These are phyloP conservation scores for Pyrus bretschneideri DNA, from an alignment of 306 rosid genomes.

Conservation along the genomic window DNA sequence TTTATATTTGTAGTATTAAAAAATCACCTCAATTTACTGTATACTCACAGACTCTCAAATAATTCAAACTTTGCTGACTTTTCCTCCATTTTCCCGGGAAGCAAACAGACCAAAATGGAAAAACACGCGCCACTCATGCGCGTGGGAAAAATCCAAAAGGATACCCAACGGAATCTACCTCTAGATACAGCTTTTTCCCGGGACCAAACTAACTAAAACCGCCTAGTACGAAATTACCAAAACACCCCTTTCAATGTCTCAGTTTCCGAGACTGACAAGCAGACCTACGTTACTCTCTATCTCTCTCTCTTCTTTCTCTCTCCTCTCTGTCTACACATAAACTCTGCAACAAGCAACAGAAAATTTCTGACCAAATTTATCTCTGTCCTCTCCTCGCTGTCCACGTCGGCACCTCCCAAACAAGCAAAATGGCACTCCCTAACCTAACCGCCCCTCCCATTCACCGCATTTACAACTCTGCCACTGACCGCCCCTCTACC, in stretches of 20 bases:
- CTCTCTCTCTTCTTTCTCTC: background rate
- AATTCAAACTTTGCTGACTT: background rate
- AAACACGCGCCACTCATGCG: background rate
- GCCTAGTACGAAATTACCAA: background rate
- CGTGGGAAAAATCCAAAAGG: background rate
- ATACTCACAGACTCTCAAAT: background rate
- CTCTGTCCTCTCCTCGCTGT: background rate
- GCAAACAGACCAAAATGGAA: background rate
- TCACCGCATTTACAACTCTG: constrained; percentile 46
- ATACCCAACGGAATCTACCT: background rate
- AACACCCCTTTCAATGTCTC: constrained; percentile 17
- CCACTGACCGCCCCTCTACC: constrained; percentile 27
- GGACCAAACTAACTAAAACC: constrained; percentile 21
- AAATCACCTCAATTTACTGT: background rate
- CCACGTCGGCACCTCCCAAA: constrained; percentile 23
- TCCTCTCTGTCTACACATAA: background rate
- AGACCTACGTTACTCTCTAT: background rate
- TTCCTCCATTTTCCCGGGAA: background rate
- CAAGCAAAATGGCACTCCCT: constrained; percentile 23
- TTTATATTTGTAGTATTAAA: no score
- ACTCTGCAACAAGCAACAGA: background rate
- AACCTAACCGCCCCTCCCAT: constrained; percentile 26
- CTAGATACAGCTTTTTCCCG: background rate
- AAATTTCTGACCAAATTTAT: background rate
- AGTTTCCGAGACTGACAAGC: constrained; percentile 22